Evolutionary conservation across 148 eudicot species (phyloP), one percentile per base, ranked within the genome.

Genomic region (Spergularia bocconei): DNA sequence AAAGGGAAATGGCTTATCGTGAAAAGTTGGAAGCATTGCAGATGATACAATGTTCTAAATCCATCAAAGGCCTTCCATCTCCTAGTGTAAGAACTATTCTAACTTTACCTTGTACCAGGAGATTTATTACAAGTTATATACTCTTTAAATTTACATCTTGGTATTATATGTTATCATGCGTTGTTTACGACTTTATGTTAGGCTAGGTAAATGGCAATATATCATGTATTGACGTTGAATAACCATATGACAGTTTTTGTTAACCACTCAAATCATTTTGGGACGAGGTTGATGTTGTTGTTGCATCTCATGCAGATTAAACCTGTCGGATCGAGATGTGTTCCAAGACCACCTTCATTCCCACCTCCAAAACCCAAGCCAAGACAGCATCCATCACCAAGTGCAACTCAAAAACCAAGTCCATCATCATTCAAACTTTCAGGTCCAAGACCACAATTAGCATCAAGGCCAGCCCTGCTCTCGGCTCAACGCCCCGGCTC

Each of bases 1-100:
- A 51, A 67, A 82, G 87, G 81, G 89, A 86, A 80, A 77, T 84
- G 72, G 82, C 79, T 4, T 80, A 84, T 74, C 64, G 81, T 38
- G 19, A 79, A 17, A 48, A 50, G 44, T 15, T 80, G 13, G 66
- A 75, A 33, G 51, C 63, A 16, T 38, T 48, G 62, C 66, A 54
- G 41, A 13, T 44, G 62, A 63, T 54, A 16, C 50, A 63, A 21
- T 36, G 56, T 17, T 53, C 9, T 53, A 57, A 54, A 54, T 13
- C 74, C 7, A 7, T 36, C 41, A 44, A 63, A 41, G 7, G n/a
- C 67, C 67, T 70, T 56, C 4, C 74, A 41, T 47, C 71, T 16
- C 67, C 63, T 23, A 63, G 29, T 79, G 82, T 79, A 79, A 75
- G 79, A 33, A 21, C 36, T 5, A 29, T 2, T 29, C 36, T 29